Conservation (phyloP, 495 filamentous ascomycete genomes). For the Terfezia boudieri region DNA sequence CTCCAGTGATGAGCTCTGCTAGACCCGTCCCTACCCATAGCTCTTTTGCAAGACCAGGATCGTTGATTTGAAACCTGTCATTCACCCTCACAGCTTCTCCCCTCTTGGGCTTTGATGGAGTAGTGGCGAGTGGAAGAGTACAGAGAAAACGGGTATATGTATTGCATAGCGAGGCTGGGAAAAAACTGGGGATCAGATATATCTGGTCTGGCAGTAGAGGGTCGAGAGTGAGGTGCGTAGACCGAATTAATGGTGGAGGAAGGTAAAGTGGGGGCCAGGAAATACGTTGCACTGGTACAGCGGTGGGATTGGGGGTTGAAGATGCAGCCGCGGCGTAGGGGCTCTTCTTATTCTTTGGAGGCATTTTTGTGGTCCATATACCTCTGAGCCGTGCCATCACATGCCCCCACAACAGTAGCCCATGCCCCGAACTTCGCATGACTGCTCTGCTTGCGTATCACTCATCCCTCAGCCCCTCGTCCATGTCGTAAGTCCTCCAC, state of each 20-base stretch:
- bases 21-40: conserved; percentile 47
- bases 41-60: conserved; percentile 47
- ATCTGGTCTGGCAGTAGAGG: conserved; percentile 45
- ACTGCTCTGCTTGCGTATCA: neutral
- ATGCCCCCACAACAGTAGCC: too few relatives aligned
- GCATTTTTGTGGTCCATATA: neutral
- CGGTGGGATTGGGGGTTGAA: neutral
- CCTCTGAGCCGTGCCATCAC: too few relatives aligned
- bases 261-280: conserved; percentile 32
- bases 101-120: conserved; percentile 61
- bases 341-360: conserved; percentile 2
- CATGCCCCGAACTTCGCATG: neutral
- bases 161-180: conserved; percentile 56
- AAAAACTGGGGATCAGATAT: conserved; percentile 53
- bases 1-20: conserved; percentile 26
- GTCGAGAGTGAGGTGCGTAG: conserved; percentile 37
- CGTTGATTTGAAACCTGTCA: conserved; percentile 70
- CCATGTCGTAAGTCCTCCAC: neutral
- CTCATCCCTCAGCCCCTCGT: neutral
- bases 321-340: neutral
- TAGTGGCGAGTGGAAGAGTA: conserved; percentile 54
- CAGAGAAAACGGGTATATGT: conserved; percentile 54
- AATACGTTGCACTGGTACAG: conserved; percentile 3
- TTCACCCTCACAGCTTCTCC: conserved; percentile 76
- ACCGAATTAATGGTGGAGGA: conserved; percentile 54